These are phyloP conservation scores for Sporodiniella umbellata DNA, from an alignment of 371 early-diverging fungal genomes.

Conservation along the genomic window DNA sequence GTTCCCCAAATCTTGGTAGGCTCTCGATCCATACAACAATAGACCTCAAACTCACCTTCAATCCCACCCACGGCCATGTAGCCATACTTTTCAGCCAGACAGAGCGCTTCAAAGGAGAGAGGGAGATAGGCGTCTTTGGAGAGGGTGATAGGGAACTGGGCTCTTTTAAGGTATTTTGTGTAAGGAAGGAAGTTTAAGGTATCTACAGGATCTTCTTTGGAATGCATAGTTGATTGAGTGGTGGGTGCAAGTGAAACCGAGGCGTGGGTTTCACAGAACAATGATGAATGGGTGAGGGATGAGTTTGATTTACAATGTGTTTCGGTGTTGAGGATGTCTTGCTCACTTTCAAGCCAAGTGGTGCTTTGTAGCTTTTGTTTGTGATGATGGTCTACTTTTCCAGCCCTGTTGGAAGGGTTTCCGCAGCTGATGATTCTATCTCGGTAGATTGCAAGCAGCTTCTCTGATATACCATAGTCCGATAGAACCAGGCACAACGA, in stretches of 20 bases:
- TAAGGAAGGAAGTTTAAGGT: conserved; percentile 27
- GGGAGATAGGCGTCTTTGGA: conserved; percentile 28
- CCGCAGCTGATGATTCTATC: conserved; percentile 52
- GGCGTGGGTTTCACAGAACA: conserved; percentile 20
- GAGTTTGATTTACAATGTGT: neutral
- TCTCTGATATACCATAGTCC: conserved; percentile 43
- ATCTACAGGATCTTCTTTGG: conserved; percentile 11
- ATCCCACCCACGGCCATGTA: conserved; percentile 54
- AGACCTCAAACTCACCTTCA: conserved; percentile 46
- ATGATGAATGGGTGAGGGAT: neutral
- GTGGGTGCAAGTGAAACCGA: conserved; percentile 9
- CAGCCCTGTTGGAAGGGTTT: conserved; percentile 3
- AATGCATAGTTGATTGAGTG: conserved; percentile 2
- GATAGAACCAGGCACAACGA: conserved; percentile 44
- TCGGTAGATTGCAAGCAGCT: conserved; percentile 44
- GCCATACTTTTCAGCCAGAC: conserved; percentile 52
- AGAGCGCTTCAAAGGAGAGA: conserved; percentile 40
- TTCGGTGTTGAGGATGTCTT: neutral
- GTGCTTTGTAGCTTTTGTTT: neutral
- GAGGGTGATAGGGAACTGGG: conserved; percentile 28
- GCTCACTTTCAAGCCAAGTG: conserved; percentile 24
- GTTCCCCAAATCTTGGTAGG: conserved; percentile 40
- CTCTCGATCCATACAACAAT: conserved; percentile 42
- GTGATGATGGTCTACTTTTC: neutral
- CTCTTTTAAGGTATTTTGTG: conserved; percentile 45